Percentiles rank a stretch among this genome's conserved stretches.
Evolutionary conservation across 2,329 filamentous ascomycete species (phyloP).

Genomic region (Ophiostoma australiae): DNA sequence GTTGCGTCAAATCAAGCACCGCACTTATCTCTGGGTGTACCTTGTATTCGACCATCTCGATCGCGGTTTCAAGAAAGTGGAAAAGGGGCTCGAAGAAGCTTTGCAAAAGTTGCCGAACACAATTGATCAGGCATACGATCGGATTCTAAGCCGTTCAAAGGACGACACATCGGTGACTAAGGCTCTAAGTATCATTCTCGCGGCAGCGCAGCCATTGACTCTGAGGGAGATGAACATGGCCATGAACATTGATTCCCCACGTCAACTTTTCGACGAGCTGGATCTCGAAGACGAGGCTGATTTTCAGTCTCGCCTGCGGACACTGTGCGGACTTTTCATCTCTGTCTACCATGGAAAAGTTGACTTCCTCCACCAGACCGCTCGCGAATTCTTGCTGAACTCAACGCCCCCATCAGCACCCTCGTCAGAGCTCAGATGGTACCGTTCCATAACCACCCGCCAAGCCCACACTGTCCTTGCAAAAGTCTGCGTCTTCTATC

Average conservation of each 20-base stretch:
- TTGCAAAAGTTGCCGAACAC: background rate
- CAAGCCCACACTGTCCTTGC: background rate
- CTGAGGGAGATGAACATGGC: background rate
- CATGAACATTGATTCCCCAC: background rate
- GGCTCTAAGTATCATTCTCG: background rate
- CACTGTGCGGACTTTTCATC: background rate
- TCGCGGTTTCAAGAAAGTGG: background rate
- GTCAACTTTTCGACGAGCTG: background rate
- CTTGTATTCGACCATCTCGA: background rate
- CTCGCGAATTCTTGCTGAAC: background rate
- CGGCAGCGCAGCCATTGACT: background rate
- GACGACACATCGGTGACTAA: background rate
- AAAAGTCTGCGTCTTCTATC: background rate
- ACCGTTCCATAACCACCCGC: background rate
- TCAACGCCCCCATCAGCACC: background rate
- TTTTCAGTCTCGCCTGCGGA: background rate
- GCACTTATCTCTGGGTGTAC: background rate
- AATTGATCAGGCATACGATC: background rate
- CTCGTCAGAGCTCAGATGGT: background rate
- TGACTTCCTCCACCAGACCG: background rate
- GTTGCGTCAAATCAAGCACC: background rate
- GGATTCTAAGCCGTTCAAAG: background rate
- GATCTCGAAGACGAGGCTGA: background rate
- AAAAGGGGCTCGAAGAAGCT: background rate
- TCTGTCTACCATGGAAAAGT: background rate